These are phyloP conservation scores for Fusarium pseudograminearum DNA, from an alignment of 2,329 filamentous ascomycete genomes.

Conservation along the genomic window DNA sequence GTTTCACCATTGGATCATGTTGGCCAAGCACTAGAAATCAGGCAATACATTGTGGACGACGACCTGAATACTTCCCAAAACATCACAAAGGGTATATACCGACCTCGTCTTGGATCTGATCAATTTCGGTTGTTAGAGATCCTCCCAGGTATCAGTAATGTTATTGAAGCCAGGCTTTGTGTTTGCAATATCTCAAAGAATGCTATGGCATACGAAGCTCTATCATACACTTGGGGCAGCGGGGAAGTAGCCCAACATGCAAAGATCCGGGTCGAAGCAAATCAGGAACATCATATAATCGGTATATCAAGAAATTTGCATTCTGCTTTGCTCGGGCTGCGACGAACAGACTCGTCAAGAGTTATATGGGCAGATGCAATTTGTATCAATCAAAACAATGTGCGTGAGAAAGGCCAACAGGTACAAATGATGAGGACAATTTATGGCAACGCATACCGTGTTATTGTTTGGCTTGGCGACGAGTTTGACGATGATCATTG, in stretches of 20 bases:
- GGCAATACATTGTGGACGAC: neutral
- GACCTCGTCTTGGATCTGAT: neutral
- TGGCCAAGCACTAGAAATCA: neutral
- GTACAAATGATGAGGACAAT: neutral
- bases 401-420: neutral
- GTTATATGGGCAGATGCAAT: neutral
- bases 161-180: neutral
- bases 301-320: neutral
- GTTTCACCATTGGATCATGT: no score
- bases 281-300: neutral
- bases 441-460: neutral
- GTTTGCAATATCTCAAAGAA: neutral
- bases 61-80: neutral
- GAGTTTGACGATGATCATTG: no score
- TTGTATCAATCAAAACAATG: neutral
- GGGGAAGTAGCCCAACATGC: neutral
- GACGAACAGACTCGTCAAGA: neutral
- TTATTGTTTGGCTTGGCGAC: neutral
- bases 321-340: neutral
- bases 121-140: neutral
- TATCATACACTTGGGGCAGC: neutral
- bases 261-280: neutral
- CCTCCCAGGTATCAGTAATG: neutral
- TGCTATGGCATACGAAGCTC: neutral
- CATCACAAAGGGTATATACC: neutral